phyloP scores from a whole-genome alignment of 192 early-diverging fungal species.

The Rhizophagus prolifer region DNA sequence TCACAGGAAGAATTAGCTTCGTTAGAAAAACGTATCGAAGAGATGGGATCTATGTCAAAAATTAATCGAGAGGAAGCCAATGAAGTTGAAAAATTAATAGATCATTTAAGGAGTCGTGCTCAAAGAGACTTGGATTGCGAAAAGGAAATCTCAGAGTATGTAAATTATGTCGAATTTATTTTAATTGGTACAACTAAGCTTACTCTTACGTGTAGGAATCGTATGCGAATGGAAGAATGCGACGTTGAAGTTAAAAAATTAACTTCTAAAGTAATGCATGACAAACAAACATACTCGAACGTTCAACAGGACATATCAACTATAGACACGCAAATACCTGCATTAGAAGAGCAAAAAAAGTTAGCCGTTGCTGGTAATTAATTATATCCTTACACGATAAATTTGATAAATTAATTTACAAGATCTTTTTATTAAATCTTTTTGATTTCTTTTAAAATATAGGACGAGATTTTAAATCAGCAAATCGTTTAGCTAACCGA shows the following conservation, averaged over 20 bases:
- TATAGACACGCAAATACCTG: slow-evolving; percentile 22
- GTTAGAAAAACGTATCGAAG: slow-evolving; percentile 11
- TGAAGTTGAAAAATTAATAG: slow-evolving; percentile 18
- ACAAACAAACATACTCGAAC: slow-evolving; percentile 24
- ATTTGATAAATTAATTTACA: neutral
- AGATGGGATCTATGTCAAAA: neutral
- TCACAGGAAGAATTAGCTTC: neutral
- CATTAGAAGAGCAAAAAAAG: slow-evolving; percentile 28
- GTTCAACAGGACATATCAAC: slow-evolving; percentile 23
- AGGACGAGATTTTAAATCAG: slow-evolving; percentile 20
- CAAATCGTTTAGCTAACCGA: slow-evolving; percentile 7
- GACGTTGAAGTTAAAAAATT: slow-evolving; percentile 15
- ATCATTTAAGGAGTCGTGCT: neutral
- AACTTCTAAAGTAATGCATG: slow-evolving; percentile 26
- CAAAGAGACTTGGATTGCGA: slow-evolving; percentile 20
- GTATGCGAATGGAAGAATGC: neutral
- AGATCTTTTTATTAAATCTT: no score
- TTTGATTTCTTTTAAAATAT: neutral
- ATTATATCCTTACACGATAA: neutral
- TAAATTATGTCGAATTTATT: neutral
- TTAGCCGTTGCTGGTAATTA: slow-evolving; percentile 12
- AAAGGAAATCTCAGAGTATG: slow-evolving; percentile 18
- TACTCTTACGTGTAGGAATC: neutral
- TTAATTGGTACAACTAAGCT: neutral
- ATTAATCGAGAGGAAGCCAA: slow-evolving; percentile 5